Evolutionary conservation across 2,329 filamentous ascomycete genomes (phyloP).

Genomic region (Paraconiothyrium sp.): DNA sequence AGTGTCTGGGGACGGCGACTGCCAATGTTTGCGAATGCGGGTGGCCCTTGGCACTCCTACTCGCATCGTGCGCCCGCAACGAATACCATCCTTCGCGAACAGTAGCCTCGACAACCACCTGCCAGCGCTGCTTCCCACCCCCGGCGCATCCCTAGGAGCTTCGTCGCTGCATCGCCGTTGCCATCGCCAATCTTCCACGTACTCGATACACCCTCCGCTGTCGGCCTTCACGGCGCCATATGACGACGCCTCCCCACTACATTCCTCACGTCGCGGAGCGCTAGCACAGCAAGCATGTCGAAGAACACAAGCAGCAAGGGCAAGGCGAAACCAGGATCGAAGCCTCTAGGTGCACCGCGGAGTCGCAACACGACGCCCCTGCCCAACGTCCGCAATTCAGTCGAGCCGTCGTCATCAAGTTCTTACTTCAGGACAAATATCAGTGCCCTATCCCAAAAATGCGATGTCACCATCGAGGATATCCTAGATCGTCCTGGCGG

Average conservation of each 20-base stretch:
- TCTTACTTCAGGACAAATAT: slow-evolving; percentile 71
- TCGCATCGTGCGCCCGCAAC: neutral
- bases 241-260: slow-evolving; percentile 16
- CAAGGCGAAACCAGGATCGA: slow-evolving; percentile 63
- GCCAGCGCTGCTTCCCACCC: neutral
- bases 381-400: slow-evolving; percentile 61
- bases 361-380: slow-evolving; percentile 83
- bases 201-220: neutral
- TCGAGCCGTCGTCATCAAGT: slow-evolving; percentile 51
- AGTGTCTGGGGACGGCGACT: neutral
- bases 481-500: slow-evolving; percentile 71
- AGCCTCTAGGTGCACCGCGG: slow-evolving; percentile 50
- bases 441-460: slow-evolving; percentile 64
- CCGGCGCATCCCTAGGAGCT: neutral
- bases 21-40: neutral
- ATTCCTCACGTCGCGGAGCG: slow-evolving; percentile 16
- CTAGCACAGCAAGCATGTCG: slow-evolving; percentile 25
- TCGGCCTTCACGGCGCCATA: slow-evolving; percentile 4
- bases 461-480: slow-evolving; percentile 72
- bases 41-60: slow-evolving; percentile 1
- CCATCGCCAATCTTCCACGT: neutral
- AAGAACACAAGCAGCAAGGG: slow-evolving; percentile 46
- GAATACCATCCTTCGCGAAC: neutral
- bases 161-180: neutral
- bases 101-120: neutral